phyloP scores from a whole-genome alignment of 164 flowering plant species.

The Houttuynia cordata region DNA sequence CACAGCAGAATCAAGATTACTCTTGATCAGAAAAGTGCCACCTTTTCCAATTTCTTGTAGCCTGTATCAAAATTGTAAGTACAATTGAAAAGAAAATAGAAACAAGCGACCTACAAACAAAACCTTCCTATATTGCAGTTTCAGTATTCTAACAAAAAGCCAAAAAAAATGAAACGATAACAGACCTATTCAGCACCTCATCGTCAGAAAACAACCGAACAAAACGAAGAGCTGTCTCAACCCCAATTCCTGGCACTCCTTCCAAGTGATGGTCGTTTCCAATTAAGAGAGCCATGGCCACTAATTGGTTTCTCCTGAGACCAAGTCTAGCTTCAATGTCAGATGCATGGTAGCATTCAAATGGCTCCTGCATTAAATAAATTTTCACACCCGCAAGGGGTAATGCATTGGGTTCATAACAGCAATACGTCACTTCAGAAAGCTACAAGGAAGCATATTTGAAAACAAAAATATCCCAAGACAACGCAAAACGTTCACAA shows the following conservation, averaged over 20 bases:
- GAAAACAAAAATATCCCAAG: too few relatives aligned
- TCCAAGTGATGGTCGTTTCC: conserved; percentile 75
- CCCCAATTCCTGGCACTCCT: conserved; percentile 84
- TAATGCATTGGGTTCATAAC: too few relatives aligned
- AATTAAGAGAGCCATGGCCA: conserved; percentile 81
- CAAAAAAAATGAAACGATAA: not conserved
- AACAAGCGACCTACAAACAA: too few relatives aligned
- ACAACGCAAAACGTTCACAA: too few relatives aligned
- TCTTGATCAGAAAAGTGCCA: conserved; percentile 8
- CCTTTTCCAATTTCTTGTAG: conserved; percentile 49
- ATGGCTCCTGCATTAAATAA: conserved; percentile 59
- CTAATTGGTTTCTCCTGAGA: conserved; percentile 65
- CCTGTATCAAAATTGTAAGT: conserved; percentile 27
- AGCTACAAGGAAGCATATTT: too few relatives aligned
- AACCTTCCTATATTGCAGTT: too few relatives aligned
- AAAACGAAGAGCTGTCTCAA: conserved; percentile 71
- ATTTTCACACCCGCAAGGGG: not conserved
- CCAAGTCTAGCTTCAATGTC: conserved; percentile 89
- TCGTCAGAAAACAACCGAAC: conserved; percentile 51
- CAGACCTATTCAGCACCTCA: conserved; percentile 64
- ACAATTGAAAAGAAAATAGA: too few relatives aligned
- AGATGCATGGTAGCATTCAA: conserved; percentile 77
- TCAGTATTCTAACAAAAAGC: not conserved
- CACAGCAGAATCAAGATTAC: conserved; percentile 7
- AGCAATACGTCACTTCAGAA: too few relatives aligned